phyloP scores from a whole-genome alignment of 306 rosid genomes.

The Trifolium pratense region DNA sequence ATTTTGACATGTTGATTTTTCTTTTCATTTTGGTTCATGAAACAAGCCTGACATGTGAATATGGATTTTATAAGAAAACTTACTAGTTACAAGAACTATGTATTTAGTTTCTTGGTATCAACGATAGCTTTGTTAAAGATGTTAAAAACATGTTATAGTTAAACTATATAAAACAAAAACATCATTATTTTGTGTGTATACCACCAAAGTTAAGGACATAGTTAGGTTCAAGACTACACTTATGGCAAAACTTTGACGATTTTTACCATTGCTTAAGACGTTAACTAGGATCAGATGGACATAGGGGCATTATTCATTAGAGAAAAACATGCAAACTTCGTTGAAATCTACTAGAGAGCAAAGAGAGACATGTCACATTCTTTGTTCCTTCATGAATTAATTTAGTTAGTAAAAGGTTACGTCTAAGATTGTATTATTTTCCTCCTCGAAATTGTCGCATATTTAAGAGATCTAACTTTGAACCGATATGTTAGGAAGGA shows the following conservation, averaged over 20 bases:
- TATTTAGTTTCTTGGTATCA: slow-evolving; percentile 46
- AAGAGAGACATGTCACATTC: slow-evolving; percentile 1
- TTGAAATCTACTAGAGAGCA: slow-evolving; percentile 5
- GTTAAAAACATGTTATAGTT: slow-evolving; percentile 29
- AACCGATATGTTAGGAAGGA: slow-evolving; percentile 43
- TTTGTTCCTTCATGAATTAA: background rate
- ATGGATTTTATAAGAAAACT: slow-evolving; percentile 43
- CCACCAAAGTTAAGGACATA: slow-evolving; percentile 36
- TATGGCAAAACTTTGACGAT: slow-evolving; percentile 23
- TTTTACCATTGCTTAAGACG: slow-evolving; percentile 8
- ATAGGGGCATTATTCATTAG: background rate
- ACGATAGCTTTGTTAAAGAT: slow-evolving; percentile 35
- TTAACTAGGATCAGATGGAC: slow-evolving; percentile 10
- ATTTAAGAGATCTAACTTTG: slow-evolving; percentile 39
- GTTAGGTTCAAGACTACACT: slow-evolving; percentile 40
- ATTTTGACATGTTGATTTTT: background rate
- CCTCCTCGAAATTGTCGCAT: slow-evolving; percentile 37
- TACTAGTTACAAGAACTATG: background rate
- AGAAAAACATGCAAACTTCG: slow-evolving; percentile 39
- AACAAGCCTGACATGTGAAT: slow-evolving; percentile 29
- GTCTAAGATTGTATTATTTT: slow-evolving; percentile 36
- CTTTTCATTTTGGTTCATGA: slow-evolving; percentile 39
- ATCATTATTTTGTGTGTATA: slow-evolving; percentile 20
- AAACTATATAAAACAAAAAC: slow-evolving; percentile 31
- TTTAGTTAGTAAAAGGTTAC: slow-evolving; percentile 22